These are phyloP conservation scores for Phaeosphaeriaceae sp. DNA, from an alignment of 2,329 filamentous ascomycete genomes.

Conservation along the genomic window DNA sequence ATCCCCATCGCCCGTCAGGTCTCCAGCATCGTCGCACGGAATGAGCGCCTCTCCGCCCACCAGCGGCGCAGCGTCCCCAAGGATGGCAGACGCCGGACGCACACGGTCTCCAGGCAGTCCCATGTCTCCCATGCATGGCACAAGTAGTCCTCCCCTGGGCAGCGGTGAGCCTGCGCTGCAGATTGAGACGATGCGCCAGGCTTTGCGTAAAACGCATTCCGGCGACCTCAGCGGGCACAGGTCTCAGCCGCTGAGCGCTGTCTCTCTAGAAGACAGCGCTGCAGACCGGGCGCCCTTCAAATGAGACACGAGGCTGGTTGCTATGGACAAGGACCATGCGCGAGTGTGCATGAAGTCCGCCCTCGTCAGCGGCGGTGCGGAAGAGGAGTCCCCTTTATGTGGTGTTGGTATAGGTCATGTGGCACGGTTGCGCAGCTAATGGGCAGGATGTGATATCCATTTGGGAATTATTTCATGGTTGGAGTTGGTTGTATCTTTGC, in stretches of 20 bases:
- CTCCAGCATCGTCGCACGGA: constrained; percentile 76
- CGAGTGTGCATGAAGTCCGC: background rate
- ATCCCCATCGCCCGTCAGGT: constrained; percentile 81
- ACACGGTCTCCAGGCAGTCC: constrained; percentile 67
- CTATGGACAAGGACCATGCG: background rate
- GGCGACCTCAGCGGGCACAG: constrained; percentile 68
- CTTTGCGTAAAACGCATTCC: constrained; percentile 82
- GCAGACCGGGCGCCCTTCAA: constrained; percentile 42
- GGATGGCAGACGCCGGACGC: constrained; percentile 72
- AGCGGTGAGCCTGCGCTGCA: constrained; percentile 80
- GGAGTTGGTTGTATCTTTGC: constrained; percentile 1
- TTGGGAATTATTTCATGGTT: constrained; percentile 17
- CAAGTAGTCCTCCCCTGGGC: constrained; percentile 61
- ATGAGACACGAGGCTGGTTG: constrained; percentile 11
- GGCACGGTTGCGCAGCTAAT: constrained; percentile 8
- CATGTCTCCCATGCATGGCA: constrained; percentile 55
- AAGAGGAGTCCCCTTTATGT: background rate
- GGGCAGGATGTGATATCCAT: constrained; percentile 36
- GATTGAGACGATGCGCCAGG: constrained; percentile 94
- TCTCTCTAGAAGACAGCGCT: constrained; percentile 45
- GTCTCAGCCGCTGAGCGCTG: constrained; percentile 49
- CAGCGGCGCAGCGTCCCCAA: constrained; percentile 77
- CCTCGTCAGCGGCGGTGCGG: constrained; percentile 1
- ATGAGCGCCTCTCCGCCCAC: constrained; percentile 74
- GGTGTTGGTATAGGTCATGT: constrained; percentile 1